Conservation (phyloP, 208 protist species). For the Trichomonas tenax region DNA sequence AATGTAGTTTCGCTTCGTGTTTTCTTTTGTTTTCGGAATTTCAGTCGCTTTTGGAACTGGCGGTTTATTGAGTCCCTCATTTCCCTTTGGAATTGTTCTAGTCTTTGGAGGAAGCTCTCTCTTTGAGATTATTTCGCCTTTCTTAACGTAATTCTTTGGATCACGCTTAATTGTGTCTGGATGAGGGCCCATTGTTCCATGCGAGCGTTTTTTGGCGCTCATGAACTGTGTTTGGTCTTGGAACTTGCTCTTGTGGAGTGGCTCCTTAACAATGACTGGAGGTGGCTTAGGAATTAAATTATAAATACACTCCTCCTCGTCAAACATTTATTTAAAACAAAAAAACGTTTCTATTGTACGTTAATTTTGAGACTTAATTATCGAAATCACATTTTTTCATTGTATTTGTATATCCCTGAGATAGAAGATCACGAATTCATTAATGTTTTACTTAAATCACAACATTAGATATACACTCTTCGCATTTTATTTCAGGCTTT, state of each 20-base stretch:
- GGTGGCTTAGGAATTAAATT: slow-evolving; percentile 13
- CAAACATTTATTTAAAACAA: not conserved
- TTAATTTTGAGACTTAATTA: too few species aligned
- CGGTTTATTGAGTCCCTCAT: not conserved
- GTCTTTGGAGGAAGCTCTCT: not conserved
- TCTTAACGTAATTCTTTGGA: not conserved
- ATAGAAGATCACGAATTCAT: too few species aligned
- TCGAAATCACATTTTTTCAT: too few species aligned
- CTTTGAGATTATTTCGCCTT: not conserved
- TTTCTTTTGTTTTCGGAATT: not conserved
- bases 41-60: not conserved
- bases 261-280: not conserved
- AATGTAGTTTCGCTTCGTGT: not conserved
- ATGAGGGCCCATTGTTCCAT: not conserved
- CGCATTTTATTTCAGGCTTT: too few species aligned
- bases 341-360: too few species aligned
- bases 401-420: too few species aligned
- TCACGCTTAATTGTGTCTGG: not conserved
- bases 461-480: too few species aligned
- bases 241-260: not conserved
- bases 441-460: too few species aligned
- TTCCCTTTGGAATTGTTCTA: not conserved
- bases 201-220: not conserved
- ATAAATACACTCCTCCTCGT: not conserved
- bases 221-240: not conserved